Percentiles rank a stretch among this genome's conserved stretches.
Conservation (phyloP, 2,329 filamentous ascomycete genomes). For the Pseudogymnoascus sp. region DNA sequence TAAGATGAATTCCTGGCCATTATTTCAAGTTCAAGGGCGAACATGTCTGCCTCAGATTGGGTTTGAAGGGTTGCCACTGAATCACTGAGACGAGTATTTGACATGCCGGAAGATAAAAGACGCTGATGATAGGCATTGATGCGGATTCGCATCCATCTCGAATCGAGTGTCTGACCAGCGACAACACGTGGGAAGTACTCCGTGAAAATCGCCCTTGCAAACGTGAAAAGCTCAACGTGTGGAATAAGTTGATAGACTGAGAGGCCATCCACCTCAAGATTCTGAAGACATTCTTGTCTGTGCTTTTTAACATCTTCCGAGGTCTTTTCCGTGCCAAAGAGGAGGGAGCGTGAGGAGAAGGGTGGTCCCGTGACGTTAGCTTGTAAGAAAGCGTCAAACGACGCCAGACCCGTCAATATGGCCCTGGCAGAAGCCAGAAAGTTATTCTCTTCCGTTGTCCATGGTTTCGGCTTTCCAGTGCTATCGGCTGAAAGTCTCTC, state of each 20-base stretch:
- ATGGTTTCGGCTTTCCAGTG: not conserved
- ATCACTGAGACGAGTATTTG: conserved; percentile 37
- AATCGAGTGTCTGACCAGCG: conserved; percentile 16
- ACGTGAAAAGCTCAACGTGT: conserved; percentile 70
- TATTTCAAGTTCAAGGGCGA: conserved; percentile 36
- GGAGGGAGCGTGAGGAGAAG: conserved; percentile 34
- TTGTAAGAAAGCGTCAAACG: conserved; percentile 73
- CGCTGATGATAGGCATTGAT: conserved; percentile 66
- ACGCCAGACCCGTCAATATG: conserved; percentile 49
- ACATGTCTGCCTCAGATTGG: conserved; percentile 50
- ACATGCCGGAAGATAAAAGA: conserved; percentile 36
- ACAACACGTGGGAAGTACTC: conserved; percentile 24
- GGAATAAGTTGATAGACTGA: conserved; percentile 79
- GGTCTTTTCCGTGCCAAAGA: conserved; percentile 25
- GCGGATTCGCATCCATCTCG: conserved; percentile 48
- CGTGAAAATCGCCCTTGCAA: conserved; percentile 51
- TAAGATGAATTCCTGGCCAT: conserved; percentile 31
- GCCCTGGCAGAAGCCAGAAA: conserved; percentile 15
- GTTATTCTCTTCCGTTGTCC: conserved; percentile 10
- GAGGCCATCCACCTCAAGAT: conserved; percentile 73
- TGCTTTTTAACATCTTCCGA: conserved; percentile 33
- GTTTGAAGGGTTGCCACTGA: conserved; percentile 50
- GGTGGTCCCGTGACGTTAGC: conserved; percentile 82
- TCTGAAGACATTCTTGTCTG: conserved; percentile 53
- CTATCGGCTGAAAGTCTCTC: not conserved